Percentiles rank a stretch among this genome's conserved stretches.
Conservation (phyloP, 495 filamentous ascomycete species). For the Talaromyces thailandensis region DNA sequence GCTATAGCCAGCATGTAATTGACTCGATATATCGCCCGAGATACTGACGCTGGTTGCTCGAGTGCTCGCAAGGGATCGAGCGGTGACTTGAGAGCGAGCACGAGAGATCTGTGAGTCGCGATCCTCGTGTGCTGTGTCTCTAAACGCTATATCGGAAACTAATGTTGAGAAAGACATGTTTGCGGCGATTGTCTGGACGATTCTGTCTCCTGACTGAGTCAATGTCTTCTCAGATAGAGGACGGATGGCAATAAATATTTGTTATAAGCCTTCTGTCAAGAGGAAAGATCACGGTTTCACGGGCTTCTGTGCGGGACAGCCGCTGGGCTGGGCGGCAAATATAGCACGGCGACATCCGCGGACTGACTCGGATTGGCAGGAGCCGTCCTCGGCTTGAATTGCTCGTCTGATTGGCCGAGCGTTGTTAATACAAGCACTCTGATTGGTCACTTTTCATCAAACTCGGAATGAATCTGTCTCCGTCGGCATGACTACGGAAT, state of each 20-base stretch:
- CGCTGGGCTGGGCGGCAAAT: neutral
- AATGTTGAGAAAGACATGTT: slow-evolving; percentile 90
- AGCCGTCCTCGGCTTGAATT: neutral
- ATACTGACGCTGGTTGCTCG: slow-evolving; percentile 92
- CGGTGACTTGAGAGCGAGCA: slow-evolving; percentile 55
- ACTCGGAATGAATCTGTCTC: neutral
- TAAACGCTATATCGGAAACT: slow-evolving; percentile 74
- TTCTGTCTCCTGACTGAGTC: neutral
- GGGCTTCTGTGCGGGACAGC: neutral
- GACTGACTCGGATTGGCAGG: neutral
- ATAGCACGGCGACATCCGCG: neutral
- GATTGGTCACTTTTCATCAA: neutral
- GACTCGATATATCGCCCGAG: slow-evolving; percentile 84
- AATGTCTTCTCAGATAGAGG: neutral
- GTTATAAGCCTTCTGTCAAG: neutral
- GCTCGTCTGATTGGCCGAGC: neutral
- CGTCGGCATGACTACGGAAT: neutral
- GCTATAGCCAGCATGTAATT: slow-evolving; percentile 89
- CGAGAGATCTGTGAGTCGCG: slow-evolving; percentile 63
- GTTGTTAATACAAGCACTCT: neutral
- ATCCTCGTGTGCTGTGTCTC: slow-evolving; percentile 47
- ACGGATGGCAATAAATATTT: neutral
- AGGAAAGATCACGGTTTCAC: neutral
- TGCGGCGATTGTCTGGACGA: neutral
- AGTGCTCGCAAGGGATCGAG: slow-evolving; percentile 77